Percentiles rank a stretch among this genome's conserved stretches.
phyloP scores from a whole-genome alignment of 2,329 filamentous ascomycete species.

The Diplodia sapinea region DNA sequence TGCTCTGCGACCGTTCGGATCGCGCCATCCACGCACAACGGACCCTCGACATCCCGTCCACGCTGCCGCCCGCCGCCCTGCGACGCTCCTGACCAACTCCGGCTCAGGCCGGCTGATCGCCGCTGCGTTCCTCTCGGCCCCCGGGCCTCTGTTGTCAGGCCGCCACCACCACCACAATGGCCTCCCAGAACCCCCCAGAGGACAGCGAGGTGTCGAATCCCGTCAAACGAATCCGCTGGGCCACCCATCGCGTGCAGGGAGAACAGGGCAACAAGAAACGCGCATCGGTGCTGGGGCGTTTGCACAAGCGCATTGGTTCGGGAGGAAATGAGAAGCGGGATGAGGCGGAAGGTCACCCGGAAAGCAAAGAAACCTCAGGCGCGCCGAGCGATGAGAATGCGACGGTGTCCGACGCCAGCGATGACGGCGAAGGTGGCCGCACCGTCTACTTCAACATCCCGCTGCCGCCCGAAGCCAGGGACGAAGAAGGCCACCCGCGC shows the following conservation, averaged over 20 bases:
- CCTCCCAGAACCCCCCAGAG: constrained; percentile 40
- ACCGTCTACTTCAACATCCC: constrained; percentile 85
- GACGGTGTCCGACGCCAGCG: constrained; percentile 43
- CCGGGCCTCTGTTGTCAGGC: constrained; percentile 31
- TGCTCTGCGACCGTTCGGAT: constrained; percentile 25
- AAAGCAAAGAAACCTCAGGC: constrained; percentile 38
- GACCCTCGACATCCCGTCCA: not conserved
- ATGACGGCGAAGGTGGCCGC: constrained; percentile 47
- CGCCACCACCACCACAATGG: constrained; percentile 41
- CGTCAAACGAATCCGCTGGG: constrained; percentile 89
- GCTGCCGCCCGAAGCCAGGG: constrained; percentile 73
- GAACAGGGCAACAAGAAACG: constrained; percentile 80
- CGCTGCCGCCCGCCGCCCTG: constrained; percentile 1
- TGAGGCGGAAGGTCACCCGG: constrained; percentile 41
- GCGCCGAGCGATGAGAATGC: constrained; percentile 40
- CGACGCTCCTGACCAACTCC: constrained; percentile 38
- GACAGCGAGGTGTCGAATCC: constrained; percentile 63
- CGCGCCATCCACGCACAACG: not conserved
- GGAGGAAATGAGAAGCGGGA: constrained; percentile 66
- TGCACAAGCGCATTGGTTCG: constrained; percentile 64
- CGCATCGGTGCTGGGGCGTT: constrained; percentile 76
- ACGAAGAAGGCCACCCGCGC: constrained; percentile 78
- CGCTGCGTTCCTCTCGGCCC: constrained; percentile 33
- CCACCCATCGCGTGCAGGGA: constrained; percentile 84
- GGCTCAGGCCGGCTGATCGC: constrained; percentile 45